Conservation (phyloP, 306 rosid genomes). For the Vicia faba region DNA sequence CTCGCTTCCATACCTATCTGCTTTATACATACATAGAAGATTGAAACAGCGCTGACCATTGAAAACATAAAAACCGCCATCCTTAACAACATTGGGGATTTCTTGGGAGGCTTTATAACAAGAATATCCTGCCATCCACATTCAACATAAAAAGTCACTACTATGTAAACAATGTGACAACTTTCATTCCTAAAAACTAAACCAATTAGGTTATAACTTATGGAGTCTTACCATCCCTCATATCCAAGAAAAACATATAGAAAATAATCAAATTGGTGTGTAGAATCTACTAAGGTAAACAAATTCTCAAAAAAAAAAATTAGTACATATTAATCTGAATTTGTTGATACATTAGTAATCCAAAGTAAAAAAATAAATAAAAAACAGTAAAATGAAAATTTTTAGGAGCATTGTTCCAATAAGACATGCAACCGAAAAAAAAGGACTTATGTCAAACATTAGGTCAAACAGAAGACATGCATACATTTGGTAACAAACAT, state of each 20-base stretch:
- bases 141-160: neutral
- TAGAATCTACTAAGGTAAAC: slow-evolving; percentile 1
- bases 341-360: neutral
- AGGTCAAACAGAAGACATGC: neutral
- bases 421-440: neutral
- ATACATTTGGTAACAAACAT: neutral
- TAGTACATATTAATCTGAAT: neutral
- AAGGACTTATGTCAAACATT: neutral
- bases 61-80: slow-evolving; percentile 66
- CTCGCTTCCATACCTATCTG: slow-evolving; percentile 61
- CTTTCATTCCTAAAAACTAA: slow-evolving; percentile 11
- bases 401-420: slow-evolving; percentile 20
- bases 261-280: slow-evolving; percentile 15
- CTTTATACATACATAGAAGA: slow-evolving; percentile 73
- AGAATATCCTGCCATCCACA: slow-evolving; percentile 64
- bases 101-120: slow-evolving; percentile 72
- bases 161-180: slow-evolving; percentile 6
- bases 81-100: slow-evolving; percentile 65
- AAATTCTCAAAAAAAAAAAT: neutral
- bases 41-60: slow-evolving; percentile 63
- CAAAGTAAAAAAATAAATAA: neutral
- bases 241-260: slow-evolving; percentile 6
- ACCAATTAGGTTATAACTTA: neutral
- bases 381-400: neutral
- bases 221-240: neutral